Percentiles rank a stretch among this genome's conserved stretches.
Evolutionary conservation across 441 rosid species (phyloP).

Genomic region (Metrosideros polymorpha): DNA sequence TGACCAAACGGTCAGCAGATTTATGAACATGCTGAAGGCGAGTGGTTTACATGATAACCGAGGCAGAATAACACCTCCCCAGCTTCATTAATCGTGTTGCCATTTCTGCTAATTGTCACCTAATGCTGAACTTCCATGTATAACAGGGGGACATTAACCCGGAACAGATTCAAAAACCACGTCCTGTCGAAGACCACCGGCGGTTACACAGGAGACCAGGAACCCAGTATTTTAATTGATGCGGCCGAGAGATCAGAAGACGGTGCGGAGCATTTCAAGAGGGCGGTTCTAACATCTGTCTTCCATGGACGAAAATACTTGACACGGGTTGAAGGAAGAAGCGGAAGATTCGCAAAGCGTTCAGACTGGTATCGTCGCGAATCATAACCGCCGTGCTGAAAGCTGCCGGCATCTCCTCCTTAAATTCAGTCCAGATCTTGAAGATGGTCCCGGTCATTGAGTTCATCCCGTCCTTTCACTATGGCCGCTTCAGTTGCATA

Average conservation of each 20-base stretch:
- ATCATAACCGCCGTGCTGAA: not conserved
- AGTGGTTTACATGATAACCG: not conserved
- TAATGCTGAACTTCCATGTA: not conserved
- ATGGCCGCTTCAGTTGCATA: not conserved
- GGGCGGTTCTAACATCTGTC: not conserved
- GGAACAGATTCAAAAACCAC: not conserved
- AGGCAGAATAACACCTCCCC: not conserved
- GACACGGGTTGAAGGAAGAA: not conserved
- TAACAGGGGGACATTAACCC: not conserved
- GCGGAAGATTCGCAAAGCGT: not conserved
- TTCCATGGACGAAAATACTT: not conserved
- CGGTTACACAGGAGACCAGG: not conserved
- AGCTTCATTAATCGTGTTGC: not conserved
- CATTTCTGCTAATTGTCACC: not conserved
- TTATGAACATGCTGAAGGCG: not conserved
- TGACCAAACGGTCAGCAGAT: not conserved
- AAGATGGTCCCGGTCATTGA: not conserved
- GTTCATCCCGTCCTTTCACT: not conserved
- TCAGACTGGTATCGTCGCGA: not conserved
- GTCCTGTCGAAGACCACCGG: not conserved
- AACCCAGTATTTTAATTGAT: not conserved
- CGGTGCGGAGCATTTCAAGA: not conserved
- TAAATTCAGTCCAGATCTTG: not conserved
- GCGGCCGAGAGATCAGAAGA: not conserved
- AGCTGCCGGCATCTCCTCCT: not conserved